Evolutionary conservation across 1,284 basidiomycete genomes (phyloP).

Genomic region (Pyrrhoderma noxium): DNA sequence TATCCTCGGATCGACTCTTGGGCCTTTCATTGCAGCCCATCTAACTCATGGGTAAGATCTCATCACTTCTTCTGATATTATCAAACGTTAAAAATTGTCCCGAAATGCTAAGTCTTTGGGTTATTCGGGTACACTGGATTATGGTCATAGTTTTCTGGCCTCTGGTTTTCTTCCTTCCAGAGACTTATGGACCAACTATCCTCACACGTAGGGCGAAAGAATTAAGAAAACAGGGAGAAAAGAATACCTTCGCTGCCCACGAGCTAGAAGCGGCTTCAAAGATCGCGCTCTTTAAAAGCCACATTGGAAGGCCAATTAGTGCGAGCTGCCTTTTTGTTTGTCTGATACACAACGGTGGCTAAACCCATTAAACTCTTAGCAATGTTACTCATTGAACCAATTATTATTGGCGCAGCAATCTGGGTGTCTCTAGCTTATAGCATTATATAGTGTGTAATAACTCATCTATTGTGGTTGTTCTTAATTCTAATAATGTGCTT

Average conservation of each 20-base stretch:
- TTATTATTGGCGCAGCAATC: slow-evolving; percentile 24
- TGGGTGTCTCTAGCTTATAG: slow-evolving; percentile 26
- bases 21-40: slow-evolving; percentile 24
- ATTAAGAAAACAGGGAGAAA: slow-evolving; percentile 20
- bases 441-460: slow-evolving; percentile 25
- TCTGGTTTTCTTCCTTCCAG: slow-evolving; percentile 24
- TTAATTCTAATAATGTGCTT: background rate
- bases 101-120: slow-evolving; percentile 22
- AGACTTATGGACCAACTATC: slow-evolving; percentile 25
- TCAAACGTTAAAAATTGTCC: background rate
- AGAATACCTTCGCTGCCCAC: slow-evolving; percentile 22
- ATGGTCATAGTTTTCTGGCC: slow-evolving; percentile 22
- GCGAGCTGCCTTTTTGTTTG: slow-evolving; percentile 4
- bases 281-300: slow-evolving; percentile 20
- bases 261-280: slow-evolving; percentile 21
- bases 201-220: slow-evolving; percentile 21
- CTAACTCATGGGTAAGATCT: slow-evolving; percentile 17
- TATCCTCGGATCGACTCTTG: slow-evolving; percentile 22
- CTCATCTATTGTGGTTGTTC: slow-evolving; percentile 2
- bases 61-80: background rate
- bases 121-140: slow-evolving; percentile 25
- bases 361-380: no score
- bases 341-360: background rate
- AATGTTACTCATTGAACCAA: slow-evolving; percentile 26
- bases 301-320: slow-evolving; percentile 24